Evolutionary conservation across 495 filamentous ascomycete genomes (phyloP), one percentile per base, ranked within the genome.

Genomic region (Penicillium dipodomyicola): DNA sequence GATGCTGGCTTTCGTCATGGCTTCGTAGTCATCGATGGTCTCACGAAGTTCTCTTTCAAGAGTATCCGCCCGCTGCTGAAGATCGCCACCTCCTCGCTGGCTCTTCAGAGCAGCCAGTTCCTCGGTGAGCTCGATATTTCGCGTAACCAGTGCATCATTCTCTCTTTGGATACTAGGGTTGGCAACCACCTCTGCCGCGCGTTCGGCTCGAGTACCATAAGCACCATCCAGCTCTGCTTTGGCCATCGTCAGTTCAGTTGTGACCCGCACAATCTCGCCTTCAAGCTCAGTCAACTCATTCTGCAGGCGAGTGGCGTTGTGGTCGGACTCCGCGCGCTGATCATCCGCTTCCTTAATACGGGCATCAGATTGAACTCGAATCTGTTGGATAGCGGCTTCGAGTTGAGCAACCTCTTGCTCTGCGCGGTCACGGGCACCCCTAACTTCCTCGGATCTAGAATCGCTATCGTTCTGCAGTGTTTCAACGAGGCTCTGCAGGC

Each of bases 171-270:
- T 80, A 35, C 81, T 81, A 5, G 90, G 81, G 57, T 84, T 81
- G 37, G 83, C 78, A 1, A 89, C 86, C 15, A 82, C 85, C 65
- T 91, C 87, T 0, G 88, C 88, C 5, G 90, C 91, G 22, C 91
- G 84, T 69, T 94, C 78, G 39, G 86, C 82, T 52, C 89, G 78
- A 10, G 83, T 83, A 27, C 91, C 94, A 66, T 96, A 96, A 19
- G 94, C 93, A 51, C 90, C 90, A 65, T 98, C 94, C 33, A 97
- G 87, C 75, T 98, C 94, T 5, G 94, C 94, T 69, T 89, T 90
- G 54, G 89, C 89, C 72, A 98, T 84, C 45, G 92, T 92, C 55
- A 96, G 77, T 66, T 97, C 94, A 37, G 92, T 97, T 54, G 91
- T 91, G 46, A 95, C 77, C 53, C 90, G 85, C 45, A 92, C 88